Evolutionary conservation across 768 basidiomycete species (phyloP), one percentile per base, ranked within the genome.

Genomic region (Mycena alexandri): DNA sequence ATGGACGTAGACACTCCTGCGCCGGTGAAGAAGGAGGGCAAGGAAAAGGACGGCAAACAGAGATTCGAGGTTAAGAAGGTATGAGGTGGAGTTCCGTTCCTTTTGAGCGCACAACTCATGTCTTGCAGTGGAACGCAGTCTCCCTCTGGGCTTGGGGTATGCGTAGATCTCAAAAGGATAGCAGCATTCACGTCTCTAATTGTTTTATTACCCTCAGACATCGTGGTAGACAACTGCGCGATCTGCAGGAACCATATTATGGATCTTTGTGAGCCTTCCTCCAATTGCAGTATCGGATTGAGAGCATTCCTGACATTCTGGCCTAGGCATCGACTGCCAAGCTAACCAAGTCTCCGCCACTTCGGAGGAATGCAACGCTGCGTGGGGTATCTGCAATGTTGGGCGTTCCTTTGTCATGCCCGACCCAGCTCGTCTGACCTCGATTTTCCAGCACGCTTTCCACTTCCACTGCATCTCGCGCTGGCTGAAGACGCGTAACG

Each of bases 241-340:
- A 99, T 99, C 83, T 99, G 98, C 86, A 90, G 96, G 79, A 98
- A 98, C 79, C 97, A 99, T 77, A 99, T 99, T 83, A 99, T 99
- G 98, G 98, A 99, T 80, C 91, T 99, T 50, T 99, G 98, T 99
- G 74, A 74, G 93, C 82, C 55, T 36, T 11, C 41, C 14, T 56
- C 33, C 41, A 50, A 34, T 50, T 53, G 11, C 38, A 36, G n/a
- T 43, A 12, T 52, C 42, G 41, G 25, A 19, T 47, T 25, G 22
- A 21, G 25, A 13, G 33, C 13, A 43, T 21, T 36, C 51, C 60
- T 57, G 34, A 52, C 47, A 29, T 6, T 70, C 34, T 11, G 33
- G 44, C 25, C n/a, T 41, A 99, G 97, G 98, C 83, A 99, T 99
- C 78, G 98, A 99, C 78, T 99, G 98, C 79, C 98, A 99, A 79